Evolutionary conservation across 1,284 basidiomycete species (phyloP).

Genomic region (Inonotus hispidus): DNA sequence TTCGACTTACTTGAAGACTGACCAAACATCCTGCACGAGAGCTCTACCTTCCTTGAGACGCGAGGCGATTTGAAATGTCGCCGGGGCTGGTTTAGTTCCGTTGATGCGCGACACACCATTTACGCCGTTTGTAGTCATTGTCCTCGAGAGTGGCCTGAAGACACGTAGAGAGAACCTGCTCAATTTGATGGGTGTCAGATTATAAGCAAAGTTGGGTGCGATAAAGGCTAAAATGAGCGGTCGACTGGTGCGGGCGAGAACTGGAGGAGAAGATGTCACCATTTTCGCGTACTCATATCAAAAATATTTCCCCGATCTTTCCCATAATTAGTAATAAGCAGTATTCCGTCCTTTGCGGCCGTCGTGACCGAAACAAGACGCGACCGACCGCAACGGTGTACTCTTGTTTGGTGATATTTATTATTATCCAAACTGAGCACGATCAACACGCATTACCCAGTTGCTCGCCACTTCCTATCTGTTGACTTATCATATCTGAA

Average conservation of each 20-base stretch:
- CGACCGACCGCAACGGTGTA: too few species aligned
- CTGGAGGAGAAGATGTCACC: neutral
- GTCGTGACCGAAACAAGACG: neutral
- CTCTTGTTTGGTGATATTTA: too few species aligned
- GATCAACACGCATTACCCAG: too few species aligned
- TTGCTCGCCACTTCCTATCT: too few species aligned
- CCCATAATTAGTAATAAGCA: neutral
- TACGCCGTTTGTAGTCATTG: conserved; percentile 14
- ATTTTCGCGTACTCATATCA: neutral
- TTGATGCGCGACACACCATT: conserved; percentile 5
- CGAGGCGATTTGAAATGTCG: conserved; percentile 57
- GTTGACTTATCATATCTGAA: too few species aligned
- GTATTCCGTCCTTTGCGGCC: neutral
- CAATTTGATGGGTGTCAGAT: conserved; percentile 10
- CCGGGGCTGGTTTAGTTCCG: conserved; percentile 6
- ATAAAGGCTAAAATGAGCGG: neutral
- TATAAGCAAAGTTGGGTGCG: conserved; percentile 1
- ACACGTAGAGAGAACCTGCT: conserved; percentile 2
- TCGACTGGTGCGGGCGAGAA: neutral
- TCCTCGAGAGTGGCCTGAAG: conserved; percentile 6
- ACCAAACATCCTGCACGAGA: conserved; percentile 83
- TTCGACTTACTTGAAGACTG: conserved; percentile 77
- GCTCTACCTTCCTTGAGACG: conserved; percentile 70
- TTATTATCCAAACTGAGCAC: too few species aligned
- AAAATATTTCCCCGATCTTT: neutral